Evolutionary conservation across 2,329 filamentous ascomycete genomes (phyloP), one percentile per base, ranked within the genome.

Genomic region (Sclerotinia sclerotiorum): DNA sequence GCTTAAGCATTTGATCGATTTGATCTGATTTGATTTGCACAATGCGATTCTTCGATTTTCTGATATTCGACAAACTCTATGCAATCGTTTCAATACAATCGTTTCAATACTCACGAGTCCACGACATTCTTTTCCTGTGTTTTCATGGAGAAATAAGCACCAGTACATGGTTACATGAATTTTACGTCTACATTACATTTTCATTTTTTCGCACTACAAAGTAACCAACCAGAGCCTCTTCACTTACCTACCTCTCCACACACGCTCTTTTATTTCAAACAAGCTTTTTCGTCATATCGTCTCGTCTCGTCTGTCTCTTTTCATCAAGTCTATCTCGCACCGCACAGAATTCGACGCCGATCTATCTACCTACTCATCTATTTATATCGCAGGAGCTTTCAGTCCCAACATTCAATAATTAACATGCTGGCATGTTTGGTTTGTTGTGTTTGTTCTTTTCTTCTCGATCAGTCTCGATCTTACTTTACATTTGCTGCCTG

Each of bases 391-490:
- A 24, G 39, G 24, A 27, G 15, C 32, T 63, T 63, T 32, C 15
- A 6, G 51, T 32, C 35, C 19, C 60, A 63, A 51, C 32, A 42
- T 63, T 35, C 35, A 6, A 62, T 29, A 51, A 49, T 27, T 46
- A 62, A 51, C 32, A 51, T 63, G n/a, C 44, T 63, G 29, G 46
- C 32, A 63, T 63, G 32, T 63, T 63, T 39, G 15, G n/a, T 46
- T 63, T 51, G 46, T 51, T 52, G 21, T 13, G 27, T 39, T 51
- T 5, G 8, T 15, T 51, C n/a, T 63, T 27, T 51, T 19, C n/a
- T 13, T 27, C n/a, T 24, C 46, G 3, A 15, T 62, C 48, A 56
- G 19, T 56, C 54, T 56, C 19, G 5, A 21, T 48, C 60, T 51
- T 21, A 5, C 6, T 15, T 15, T 62, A 5, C 6, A n/a, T 15